These are phyloP conservation scores for Choanephora cucurbitarum DNA, from an alignment of 371 early-diverging fungal genomes.

Conservation along the genomic window DNA sequence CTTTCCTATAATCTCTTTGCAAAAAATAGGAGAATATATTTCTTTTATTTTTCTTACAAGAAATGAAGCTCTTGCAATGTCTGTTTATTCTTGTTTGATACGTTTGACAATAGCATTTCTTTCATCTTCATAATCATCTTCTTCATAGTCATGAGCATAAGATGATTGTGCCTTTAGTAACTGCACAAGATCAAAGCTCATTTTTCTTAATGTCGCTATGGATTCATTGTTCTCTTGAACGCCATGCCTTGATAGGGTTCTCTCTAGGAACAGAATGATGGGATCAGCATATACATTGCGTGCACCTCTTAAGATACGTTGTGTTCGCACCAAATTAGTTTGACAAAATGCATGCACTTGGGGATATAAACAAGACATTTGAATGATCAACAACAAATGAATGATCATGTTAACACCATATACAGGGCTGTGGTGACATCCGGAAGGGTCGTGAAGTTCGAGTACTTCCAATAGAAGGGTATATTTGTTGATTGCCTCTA, in stretches of 20 bases:
- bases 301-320: slow-evolving; percentile 28
- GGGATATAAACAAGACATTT: slow-evolving; percentile 15
- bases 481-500: slow-evolving; percentile 30
- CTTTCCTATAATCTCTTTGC: no score
- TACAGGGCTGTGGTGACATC: slow-evolving; percentile 43
- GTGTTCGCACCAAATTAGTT: slow-evolving; percentile 33
- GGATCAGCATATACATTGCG: slow-evolving; percentile 29
- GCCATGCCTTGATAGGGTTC: slow-evolving; percentile 19
- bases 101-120: not conserved
- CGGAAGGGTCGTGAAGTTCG: slow-evolving; percentile 27
- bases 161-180: slow-evolving; percentile 18
- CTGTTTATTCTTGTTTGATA: slow-evolving; percentile 4
- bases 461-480: slow-evolving; percentile 39
- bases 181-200: slow-evolving; percentile 9
- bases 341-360: slow-evolving; percentile 34
- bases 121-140: slow-evolving; percentile 9
- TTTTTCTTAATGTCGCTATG: slow-evolving; percentile 12
- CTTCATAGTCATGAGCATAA: slow-evolving; percentile 7
- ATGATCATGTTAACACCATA: slow-evolving; percentile 33
- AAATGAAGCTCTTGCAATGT: no score
- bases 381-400: slow-evolving; percentile 33
- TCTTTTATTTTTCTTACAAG: no score
- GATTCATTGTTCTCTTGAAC: slow-evolving; percentile 13
- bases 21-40: no score
- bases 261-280: slow-evolving; percentile 32